phyloP scores from a whole-genome alignment of 2,329 filamentous ascomycete genomes.

The Colletotrichum orchidophilum region DNA sequence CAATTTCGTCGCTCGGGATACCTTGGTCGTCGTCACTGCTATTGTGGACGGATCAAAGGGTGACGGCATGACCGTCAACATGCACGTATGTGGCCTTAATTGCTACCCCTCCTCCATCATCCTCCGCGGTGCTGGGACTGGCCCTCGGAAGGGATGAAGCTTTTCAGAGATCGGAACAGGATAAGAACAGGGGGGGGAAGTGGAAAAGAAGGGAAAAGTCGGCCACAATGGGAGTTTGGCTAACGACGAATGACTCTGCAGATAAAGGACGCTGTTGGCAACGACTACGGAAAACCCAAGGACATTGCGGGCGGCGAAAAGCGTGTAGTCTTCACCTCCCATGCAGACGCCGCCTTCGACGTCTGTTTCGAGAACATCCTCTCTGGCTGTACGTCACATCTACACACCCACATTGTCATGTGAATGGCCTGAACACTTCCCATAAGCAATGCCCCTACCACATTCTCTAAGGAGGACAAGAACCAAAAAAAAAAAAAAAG shows the following conservation, averaged over 20 bases:
- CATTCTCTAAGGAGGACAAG: neutral
- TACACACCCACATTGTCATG: neutral
- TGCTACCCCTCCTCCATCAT: neutral
- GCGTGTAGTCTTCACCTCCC: conserved; percentile 92
- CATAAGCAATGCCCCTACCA: neutral
- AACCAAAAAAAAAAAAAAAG: conserved; percentile 26
- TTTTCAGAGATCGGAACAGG: neutral
- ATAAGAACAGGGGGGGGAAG: neutral
- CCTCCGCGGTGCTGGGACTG: neutral
- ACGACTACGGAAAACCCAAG: conserved; percentile 92
- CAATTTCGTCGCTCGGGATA: conserved; percentile 93
- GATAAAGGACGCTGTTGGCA: conserved; percentile 95
- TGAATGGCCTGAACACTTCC: conserved; percentile 28
- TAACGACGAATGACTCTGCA: conserved; percentile 48
- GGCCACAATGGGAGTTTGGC: neutral
- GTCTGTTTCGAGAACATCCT: conserved; percentile 94
- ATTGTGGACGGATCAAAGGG: conserved; percentile 86
- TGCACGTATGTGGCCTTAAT: conserved; percentile 73
- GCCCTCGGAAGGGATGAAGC: neutral
- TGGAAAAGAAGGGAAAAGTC: neutral
- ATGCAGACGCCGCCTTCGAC: conserved; percentile 91
- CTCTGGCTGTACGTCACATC: conserved; percentile 67
- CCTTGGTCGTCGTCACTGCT: conserved; percentile 93
- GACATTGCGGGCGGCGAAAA: conserved; percentile 94
- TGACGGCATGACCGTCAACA: conserved; percentile 93